These are phyloP conservation scores for Medicago ruthenica DNA, from an alignment of 306 rosid genomes.

Conservation along the genomic window DNA sequence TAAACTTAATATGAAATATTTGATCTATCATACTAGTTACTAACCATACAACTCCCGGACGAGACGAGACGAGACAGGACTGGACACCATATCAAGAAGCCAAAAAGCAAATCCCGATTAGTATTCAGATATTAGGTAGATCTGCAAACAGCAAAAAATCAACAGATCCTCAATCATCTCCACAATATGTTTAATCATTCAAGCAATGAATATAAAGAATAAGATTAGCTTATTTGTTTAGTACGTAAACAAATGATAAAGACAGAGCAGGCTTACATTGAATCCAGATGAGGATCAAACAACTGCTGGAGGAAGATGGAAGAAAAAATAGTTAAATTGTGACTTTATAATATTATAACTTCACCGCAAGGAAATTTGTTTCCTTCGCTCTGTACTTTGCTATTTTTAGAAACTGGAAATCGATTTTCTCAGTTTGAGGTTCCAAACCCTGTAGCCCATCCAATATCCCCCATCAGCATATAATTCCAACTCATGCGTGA, in stretches of 20 bases:
- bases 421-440: conserved; percentile 55
- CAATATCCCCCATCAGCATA: conserved; percentile 30
- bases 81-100: conserved; percentile 25
- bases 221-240: background rate
- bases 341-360: conserved; percentile 22
- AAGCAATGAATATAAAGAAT: background rate
- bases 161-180: conserved; percentile 2
- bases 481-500: conserved; percentile 44
- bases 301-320: conserved; percentile 35
- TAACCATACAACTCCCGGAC: conserved; percentile 15
- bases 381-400: conserved; percentile 29
- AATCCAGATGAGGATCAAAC: conserved; percentile 43
- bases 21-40: conserved; percentile 20
- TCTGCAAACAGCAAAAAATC: conserved; percentile 19
- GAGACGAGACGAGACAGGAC: background rate
- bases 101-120: conserved; percentile 36
- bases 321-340: conserved; percentile 10
- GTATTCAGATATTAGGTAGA: conserved; percentile 19
- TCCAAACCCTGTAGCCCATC: conserved; percentile 51
- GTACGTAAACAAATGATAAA: conserved; percentile 2
- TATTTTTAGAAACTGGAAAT: conserved; percentile 50
- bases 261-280: conserved; percentile 34
- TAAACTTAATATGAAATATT: conserved; percentile 8
- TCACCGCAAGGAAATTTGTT: conserved; percentile 9
- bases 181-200: conserved; percentile 26